Evolutionary conservation across 148 eudicot genomes (phyloP).

Genomic region (Hydrangea macrophylla): DNA sequence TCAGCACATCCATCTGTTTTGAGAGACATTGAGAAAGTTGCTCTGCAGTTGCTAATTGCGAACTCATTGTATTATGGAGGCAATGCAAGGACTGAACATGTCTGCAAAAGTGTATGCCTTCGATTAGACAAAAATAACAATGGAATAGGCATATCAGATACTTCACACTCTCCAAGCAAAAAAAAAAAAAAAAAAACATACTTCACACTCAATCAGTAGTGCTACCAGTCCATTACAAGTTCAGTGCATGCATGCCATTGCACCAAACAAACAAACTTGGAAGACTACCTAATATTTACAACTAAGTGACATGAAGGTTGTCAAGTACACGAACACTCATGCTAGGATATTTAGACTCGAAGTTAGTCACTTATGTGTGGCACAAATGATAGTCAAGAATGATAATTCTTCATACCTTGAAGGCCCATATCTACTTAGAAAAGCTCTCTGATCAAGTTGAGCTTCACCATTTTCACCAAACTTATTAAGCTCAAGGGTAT

Average conservation of each 20-base stretch:
- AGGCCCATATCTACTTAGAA: constrained; percentile 39
- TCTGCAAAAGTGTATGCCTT: constrained; percentile 37
- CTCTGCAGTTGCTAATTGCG: constrained; percentile 84
- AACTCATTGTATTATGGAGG: constrained; percentile 59
- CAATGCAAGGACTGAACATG: constrained; percentile 63
- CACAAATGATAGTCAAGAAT: constrained; percentile 1
- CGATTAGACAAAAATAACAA: not conserved
- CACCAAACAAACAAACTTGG: not conserved
- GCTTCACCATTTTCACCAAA: constrained; percentile 59
- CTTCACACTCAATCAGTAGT: not conserved
- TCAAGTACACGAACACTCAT: not conserved
- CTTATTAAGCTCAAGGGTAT: constrained; percentile 65
- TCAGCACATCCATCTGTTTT: constrained; percentile 68
- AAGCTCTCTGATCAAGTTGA: constrained; percentile 34
- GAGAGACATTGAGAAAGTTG: constrained; percentile 80
- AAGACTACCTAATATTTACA: not conserved
- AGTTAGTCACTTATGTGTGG: not conserved
- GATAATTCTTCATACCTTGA: constrained; percentile 53
- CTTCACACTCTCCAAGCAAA: too few relatives aligned
- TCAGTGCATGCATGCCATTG: not conserved
- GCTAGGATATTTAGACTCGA: constrained; percentile 5
- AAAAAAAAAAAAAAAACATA: too few relatives aligned
- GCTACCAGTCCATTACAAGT: not conserved
- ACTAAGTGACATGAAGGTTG: not conserved
- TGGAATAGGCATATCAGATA: not conserved